Conservation (phyloP, 768 basidiomycete genomes). For the Brasilioporus rufonigricans region DNA sequence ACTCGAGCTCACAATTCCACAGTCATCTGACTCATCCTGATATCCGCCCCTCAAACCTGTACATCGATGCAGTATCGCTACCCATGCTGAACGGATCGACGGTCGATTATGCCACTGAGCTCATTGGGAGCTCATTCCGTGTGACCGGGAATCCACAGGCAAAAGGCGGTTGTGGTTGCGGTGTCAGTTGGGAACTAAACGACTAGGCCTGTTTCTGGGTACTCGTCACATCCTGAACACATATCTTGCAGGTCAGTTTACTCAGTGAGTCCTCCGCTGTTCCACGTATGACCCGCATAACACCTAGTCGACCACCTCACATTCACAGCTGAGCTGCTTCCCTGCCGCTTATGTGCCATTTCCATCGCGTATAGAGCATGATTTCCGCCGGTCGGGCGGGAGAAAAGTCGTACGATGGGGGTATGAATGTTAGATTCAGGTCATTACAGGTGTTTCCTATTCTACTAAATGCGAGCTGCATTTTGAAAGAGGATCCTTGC, state of each 20-base stretch:
- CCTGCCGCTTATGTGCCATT: too few species aligned
- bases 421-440: too few species aligned
- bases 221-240: neutral
- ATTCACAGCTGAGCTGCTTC: too few species aligned
- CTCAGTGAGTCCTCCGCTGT: neutral
- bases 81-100: constrained; percentile 80
- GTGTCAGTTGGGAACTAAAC: constrained; percentile 79
- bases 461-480: too few species aligned
- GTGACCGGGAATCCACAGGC: constrained; percentile 86
- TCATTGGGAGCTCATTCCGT: constrained; percentile 27
- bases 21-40: constrained; percentile 64
- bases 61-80: constrained; percentile 86
- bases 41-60: constrained; percentile 68
- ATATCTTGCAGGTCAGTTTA: neutral
- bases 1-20: neutral
- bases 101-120: constrained; percentile 38
- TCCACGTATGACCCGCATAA: neutral
- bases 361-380: too few species aligned
- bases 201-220: neutral
- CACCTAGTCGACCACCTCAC: neutral
- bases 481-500: too few species aligned
- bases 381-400: too few species aligned
- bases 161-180: constrained; percentile 92
- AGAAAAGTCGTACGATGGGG: too few species aligned
- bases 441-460: too few species aligned